Evolutionary conservation across 805 yeast species (phyloP), one percentile per base, ranked within the genome.

Genomic region (Saccharomyces jurei): DNA sequence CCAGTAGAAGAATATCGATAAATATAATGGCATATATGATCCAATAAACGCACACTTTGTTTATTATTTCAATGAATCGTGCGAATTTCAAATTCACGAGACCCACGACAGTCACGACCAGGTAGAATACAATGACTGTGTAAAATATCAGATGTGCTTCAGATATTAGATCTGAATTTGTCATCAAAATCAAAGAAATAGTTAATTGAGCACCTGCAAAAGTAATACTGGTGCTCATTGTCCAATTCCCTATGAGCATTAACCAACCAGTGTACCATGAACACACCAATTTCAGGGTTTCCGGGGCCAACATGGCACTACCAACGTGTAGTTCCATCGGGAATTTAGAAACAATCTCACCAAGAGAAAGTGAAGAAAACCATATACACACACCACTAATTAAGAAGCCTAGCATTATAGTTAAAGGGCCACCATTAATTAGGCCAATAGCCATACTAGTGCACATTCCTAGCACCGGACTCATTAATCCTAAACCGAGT

Each of bases 191-290:
- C 22, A 86, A 77, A 2, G 88, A 81, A 5, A 87, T 72, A 14
- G 86, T 78, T 61, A 87, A 81, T 64, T 86, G 90, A 0, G 91
- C 79, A 1, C 92, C 94, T 2, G 88, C 84, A 68, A 83, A 87
- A 25, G 87, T 77, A 52, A 85, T 83, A 56, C 88, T 81, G 4
- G 85, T 81, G 55, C 87, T 81, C 79, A 84, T 86, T 2, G 89
- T 79, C 88, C 89, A 83, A 64, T 85, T 86, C 0, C 94, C 94
- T 27, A 87, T 74, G 21, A 86, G 71, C 52, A 86, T 71, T 57
- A 82, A 79, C 87, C 91, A 87, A 0, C 94, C 94, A 0, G 89
- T 84, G 62, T 79, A 81, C 92, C 92, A 87, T 2, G 89, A 82
- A 50, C 83, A 74, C 4, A 81, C 65, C 41, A 77, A 68, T n/a